These are phyloP conservation scores for Rosa lucieae DNA, from an alignment of 306 rosid species.

Conservation along the genomic window DNA sequence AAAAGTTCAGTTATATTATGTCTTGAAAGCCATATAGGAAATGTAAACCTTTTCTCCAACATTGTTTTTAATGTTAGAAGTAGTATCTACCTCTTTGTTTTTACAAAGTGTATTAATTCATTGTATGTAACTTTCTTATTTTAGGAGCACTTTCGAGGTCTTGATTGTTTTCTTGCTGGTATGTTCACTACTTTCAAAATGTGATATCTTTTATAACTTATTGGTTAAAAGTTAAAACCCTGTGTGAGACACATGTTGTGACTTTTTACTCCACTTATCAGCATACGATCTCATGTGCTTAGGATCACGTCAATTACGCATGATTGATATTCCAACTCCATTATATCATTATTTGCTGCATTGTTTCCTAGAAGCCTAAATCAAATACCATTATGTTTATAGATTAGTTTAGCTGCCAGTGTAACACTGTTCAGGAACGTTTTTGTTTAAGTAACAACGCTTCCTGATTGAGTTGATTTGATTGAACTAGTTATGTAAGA, in stretches of 20 bases:
- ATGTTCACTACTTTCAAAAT: no score
- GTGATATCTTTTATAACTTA: neutral
- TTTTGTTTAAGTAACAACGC: neutral
- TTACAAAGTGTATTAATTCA: neutral
- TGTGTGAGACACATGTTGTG: no score
- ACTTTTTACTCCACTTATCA: no score
- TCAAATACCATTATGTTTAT: neutral
- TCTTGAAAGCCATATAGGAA: constrained; percentile 85
- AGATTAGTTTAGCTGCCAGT: neutral
- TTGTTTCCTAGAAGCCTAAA: no score
- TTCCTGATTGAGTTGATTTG: neutral
- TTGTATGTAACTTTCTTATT: constrained; percentile 21
- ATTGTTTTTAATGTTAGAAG: neutral
- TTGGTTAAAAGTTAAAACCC: neutral
- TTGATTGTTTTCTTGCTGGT: constrained; percentile 89
- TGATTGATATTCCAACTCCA: neutral
- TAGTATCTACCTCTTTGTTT: constrained; percentile 11
- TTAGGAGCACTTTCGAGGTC: constrained; percentile 91
- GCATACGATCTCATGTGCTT: no score
- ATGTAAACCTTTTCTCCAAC: constrained; percentile 42
- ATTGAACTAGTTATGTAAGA: neutral
- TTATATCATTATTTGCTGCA: neutral
- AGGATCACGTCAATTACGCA: no score
- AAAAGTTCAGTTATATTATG: constrained; percentile 88
- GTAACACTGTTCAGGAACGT: neutral